Evolutionary conservation across 2,329 filamentous ascomycete genomes (phyloP), one percentile per base, ranked within the genome.

Genomic region (Calonectria leucothoes): DNA sequence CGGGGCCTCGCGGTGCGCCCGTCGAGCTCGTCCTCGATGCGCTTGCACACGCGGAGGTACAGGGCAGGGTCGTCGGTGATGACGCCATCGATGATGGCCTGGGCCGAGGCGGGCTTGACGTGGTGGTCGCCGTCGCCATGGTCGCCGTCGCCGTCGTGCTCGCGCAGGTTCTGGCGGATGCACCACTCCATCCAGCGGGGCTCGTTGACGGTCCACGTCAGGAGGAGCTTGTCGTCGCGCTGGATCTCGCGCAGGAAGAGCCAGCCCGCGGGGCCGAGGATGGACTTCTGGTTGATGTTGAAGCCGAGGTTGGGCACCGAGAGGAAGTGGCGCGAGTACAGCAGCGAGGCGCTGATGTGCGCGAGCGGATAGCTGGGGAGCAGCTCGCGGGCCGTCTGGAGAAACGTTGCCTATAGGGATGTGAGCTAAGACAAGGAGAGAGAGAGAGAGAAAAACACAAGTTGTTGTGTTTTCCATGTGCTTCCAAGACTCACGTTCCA

Each of bases 191-290:
- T 98, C 84, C 92, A 90, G 64, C 88, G 87, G 75, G 91, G 89
- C 17, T 93, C 90, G 82, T 98, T 98, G 65, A 98, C 94, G 0
- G 96, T 98, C 96, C 96, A 98, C 0, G 92, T 90, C 79, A 93
- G 93, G 6, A 98, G 86, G 5, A 90, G 89, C 27, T 93, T 89
- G 73, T 89, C 76, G 29, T 74, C 70, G 27, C 72, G 71, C 14
- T 76, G 88, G 31, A 91, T 90, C 69, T 93, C 89, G 15, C 87
- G 86, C 20, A 95, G 84, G 85, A 98, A 97, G 14, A 86, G 85
- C 12, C 83, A 82, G 10, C 95, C 95, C 42, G 91, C 86, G 0
- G 92, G 92, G 1, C 93, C 92, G 71, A 95, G 89, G 65, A 98
- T 88, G 25, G 91, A 85, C 70, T 89, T 88, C 74, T 94, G 92